Conservation (phyloP, 176 grass and related monocot genomes). For the Miscanthus lutarioriparius region DNA sequence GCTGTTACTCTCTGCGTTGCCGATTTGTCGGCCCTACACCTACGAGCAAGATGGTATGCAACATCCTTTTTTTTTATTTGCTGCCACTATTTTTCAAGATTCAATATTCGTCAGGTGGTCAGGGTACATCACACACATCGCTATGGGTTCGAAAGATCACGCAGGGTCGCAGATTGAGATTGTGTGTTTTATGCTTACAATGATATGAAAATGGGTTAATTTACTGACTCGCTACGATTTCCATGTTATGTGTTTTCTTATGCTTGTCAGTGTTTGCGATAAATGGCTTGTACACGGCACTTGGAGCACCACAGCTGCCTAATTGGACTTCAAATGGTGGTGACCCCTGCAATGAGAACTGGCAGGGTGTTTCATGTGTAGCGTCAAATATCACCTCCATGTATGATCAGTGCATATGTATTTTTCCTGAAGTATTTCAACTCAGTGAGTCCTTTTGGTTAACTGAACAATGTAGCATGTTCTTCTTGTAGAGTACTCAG, state of each 20-base stretch:
- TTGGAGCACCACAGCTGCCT: constrained; percentile 68
- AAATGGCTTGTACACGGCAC: constrained; percentile 78
- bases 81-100: not conserved
- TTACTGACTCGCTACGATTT: not conserved
- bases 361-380: constrained; percentile 85
- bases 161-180: constrained; percentile 7
- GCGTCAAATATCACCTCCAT: constrained; percentile 88
- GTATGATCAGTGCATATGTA: constrained; percentile 47
- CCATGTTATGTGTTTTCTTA: not conserved
- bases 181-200: not conserved
- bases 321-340: constrained; percentile 78
- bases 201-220: constrained; percentile 9
- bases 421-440: constrained; percentile 24
- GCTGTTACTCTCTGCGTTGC: constrained; percentile 42
- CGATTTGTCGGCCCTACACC: constrained; percentile 45
- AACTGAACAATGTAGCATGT: constrained; percentile 34
- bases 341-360: constrained; percentile 75
- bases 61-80: constrained; percentile 4
- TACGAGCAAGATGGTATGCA: constrained; percentile 60
- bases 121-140: not conserved
- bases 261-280: constrained; percentile 74
- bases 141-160: not conserved
- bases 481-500: constrained; percentile 59
- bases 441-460: not conserved
- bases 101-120: not conserved